These are phyloP conservation scores for Leishmania turanica DNA, from an alignment of 208 protist genomes.

Conservation along the genomic window DNA sequence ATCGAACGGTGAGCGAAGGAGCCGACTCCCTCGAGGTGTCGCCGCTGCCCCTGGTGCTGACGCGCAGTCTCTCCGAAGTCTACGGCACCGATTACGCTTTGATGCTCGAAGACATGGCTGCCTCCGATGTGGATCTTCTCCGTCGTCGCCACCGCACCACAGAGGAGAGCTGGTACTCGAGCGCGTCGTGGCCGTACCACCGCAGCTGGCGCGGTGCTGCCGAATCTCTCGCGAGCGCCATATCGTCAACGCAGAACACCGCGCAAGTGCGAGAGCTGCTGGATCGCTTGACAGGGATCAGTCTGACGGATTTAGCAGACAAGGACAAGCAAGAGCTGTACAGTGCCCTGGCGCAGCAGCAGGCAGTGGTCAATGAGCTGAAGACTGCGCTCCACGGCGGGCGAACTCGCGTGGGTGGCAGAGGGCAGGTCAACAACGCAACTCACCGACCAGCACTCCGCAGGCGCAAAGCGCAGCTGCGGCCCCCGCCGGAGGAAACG, in stretches of 20 bases:
- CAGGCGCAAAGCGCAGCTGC: slow-evolving; percentile 6
- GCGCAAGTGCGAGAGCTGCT: slow-evolving; percentile 16
- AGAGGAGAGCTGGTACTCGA: slow-evolving; percentile 40
- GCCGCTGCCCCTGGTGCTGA: slow-evolving; percentile 14
- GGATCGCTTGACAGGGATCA: neutral
- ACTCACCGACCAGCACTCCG: slow-evolving; percentile 1
- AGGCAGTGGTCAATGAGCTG: slow-evolving; percentile 45
- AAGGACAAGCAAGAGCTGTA: slow-evolving; percentile 32
- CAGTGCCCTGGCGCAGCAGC: slow-evolving; percentile 41
- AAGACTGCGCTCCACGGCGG: slow-evolving; percentile 12
- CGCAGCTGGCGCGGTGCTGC: slow-evolving; percentile 2
- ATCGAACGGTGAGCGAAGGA: neutral
- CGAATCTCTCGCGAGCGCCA: neutral
- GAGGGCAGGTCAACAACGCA: neutral
- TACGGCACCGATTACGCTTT: slow-evolving; percentile 21
- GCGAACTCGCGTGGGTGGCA: too few relatives aligned
- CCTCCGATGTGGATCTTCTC: slow-evolving; percentile 7
- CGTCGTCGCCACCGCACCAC: slow-evolving; percentile 2
- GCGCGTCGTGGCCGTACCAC: slow-evolving; percentile 19
- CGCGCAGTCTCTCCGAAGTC: slow-evolving; percentile 17
- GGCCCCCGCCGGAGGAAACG: neutral
- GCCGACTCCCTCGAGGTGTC: slow-evolving; percentile 3
- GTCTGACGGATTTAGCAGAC: slow-evolving; percentile 2
- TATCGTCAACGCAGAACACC: neutral
- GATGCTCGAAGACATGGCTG: slow-evolving; percentile 16